phyloP scores from a whole-genome alignment of 2,329 filamentous ascomycete genomes.

The Tolypocladium ophioglossoides region DNA sequence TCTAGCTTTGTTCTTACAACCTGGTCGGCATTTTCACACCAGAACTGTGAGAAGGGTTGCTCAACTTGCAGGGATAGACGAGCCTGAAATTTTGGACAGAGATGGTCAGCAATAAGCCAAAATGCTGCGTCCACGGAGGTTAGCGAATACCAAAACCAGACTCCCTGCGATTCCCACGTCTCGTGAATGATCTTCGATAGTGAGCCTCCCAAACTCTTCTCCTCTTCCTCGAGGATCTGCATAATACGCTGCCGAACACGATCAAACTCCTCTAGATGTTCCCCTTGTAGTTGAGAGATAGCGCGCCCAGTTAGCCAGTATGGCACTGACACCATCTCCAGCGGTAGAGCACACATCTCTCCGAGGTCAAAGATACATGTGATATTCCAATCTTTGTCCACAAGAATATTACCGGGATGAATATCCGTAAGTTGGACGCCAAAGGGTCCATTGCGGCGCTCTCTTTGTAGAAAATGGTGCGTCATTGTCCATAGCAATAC shows the following conservation, averaged over 20 bases:
- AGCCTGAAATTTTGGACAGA: not conserved
- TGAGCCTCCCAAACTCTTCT: not conserved
- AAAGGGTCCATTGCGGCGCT: slow-evolving; percentile 13
- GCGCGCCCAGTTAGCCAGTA: slow-evolving; percentile 12
- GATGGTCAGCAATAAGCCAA: not conserved
- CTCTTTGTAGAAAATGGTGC: not conserved
- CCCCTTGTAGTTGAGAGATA: not conserved
- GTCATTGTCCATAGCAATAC: not conserved
- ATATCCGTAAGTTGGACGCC: slow-evolving; percentile 18
- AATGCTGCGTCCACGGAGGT: not conserved
- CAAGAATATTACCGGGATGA: slow-evolving; percentile 19
- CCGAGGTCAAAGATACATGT: slow-evolving; percentile 20
- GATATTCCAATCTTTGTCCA: slow-evolving; percentile 21
- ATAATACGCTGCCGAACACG: not conserved
- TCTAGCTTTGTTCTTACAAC: not conserved
- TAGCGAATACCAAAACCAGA: not conserved
- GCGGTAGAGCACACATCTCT: slow-evolving; percentile 17
- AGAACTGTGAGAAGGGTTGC: not conserved
- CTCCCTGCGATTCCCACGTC: not conserved
- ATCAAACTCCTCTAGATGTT: not conserved
- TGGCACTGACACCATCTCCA: slow-evolving; percentile 16
- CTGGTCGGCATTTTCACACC: not conserved
- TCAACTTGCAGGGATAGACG: not conserved
- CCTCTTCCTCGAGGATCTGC: not conserved
- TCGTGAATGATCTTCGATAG: not conserved